These are phyloP conservation scores for Trichoderma afroharzianum DNA, from an alignment of 2,329 filamentous ascomycete species.

Conservation along the genomic window DNA sequence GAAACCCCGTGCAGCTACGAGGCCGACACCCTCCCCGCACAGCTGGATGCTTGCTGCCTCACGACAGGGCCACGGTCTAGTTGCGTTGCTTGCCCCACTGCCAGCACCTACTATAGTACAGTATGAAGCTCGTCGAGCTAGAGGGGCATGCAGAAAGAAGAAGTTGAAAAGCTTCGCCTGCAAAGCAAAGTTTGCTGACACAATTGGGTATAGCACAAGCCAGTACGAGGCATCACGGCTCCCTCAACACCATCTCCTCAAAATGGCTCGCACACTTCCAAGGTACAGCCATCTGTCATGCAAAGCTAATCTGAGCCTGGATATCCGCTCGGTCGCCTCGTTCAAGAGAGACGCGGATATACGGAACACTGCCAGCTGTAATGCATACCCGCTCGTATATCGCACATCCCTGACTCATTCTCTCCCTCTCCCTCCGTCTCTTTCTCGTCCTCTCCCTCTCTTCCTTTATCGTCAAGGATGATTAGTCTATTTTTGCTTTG, in stretches of 20 bases:
- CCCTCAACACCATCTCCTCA: not conserved
- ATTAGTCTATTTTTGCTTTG: not conserved
- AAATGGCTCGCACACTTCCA: not conserved
- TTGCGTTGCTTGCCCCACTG: not conserved
- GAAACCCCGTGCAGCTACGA: not conserved
- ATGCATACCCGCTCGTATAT: not conserved
- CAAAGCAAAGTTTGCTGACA: not conserved
- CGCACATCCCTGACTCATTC: not conserved
- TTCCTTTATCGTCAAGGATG: not conserved
- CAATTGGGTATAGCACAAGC: not conserved
- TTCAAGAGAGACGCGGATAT: not conserved
- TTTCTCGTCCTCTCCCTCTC: not conserved
- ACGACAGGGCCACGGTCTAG: not conserved
- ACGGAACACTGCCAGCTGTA: not conserved
- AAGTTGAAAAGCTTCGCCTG: not conserved
- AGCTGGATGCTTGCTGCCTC: constrained; percentile 2
- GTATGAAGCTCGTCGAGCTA: not conserved
- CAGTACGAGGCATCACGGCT: not conserved
- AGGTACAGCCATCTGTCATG: not conserved
- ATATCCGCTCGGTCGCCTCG: not conserved
- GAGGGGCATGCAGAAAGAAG: constrained; percentile 10
- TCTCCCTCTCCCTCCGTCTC: not conserved
- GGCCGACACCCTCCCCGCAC: constrained; percentile 5
- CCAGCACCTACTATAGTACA: too few relatives aligned
- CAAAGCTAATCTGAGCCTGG: not conserved